Evolutionary conservation across 345 rosid species (phyloP), one percentile per base, ranked within the genome.

Genomic region (Adansonia digitata): DNA sequence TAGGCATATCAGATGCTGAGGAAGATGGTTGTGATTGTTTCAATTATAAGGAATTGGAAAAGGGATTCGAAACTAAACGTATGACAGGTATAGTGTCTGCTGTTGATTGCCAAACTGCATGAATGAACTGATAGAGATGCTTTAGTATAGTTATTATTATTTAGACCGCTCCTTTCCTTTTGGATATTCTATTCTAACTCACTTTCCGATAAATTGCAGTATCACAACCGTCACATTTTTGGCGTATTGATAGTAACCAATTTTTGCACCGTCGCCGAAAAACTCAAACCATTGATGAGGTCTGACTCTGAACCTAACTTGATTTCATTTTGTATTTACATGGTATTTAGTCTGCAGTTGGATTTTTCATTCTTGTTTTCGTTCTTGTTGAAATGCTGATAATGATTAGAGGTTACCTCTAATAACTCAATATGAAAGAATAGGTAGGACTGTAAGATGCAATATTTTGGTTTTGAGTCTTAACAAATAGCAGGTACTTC

Each of bases 251-350:
- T 75, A 79, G 90, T 68, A 95, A 95, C 76, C 88, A 89, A 83
- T 95, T 87, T 84, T 86, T 89, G 85, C 98, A 91, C 80, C 93
- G 99, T 59, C 81, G 82, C 71, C 94, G 92, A 66, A 93, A 87
- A 86, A 83, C 86, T 76, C 99, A 91, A 83, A 88, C 93, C 74
- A 93, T 95, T 49, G 99, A 95, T 74, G 99, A 95, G 98, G 99
- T 95, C 51, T 5, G 9, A 56, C 29, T 56, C 31, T 56, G 80
- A 49, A 68, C 72, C 35, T 74, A 53, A 81, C 71, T 65, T 69
- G 42, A 10, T 81, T 76, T 72, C 8, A 5, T 74, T 49, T 8
- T 29, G 10, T 29, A 11, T 18, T 61, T 46, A 40, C 48, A 62
- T 35, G 34, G 14, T n/a, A 63, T 52, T 53, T 53, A 71, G 18